phyloP scores from a whole-genome alignment of 1,284 basidiomycete species.

The Lignosus rhinocerotis region DNA sequence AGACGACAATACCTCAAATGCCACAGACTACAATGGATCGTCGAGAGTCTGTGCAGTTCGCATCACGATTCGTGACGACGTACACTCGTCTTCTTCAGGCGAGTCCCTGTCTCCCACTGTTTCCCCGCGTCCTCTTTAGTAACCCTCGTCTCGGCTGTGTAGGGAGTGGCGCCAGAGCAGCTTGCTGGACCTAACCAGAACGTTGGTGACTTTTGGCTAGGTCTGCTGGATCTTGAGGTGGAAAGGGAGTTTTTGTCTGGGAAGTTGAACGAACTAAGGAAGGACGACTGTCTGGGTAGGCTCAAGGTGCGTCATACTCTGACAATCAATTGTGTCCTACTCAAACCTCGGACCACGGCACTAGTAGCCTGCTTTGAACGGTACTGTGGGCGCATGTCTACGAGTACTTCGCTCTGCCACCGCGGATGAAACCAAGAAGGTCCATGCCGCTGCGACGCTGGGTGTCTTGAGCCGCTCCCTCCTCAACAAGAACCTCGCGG shows the following conservation, averaged over 20 bases:
- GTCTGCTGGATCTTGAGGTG: conserved; percentile 50
- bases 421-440: conserved; percentile 40
- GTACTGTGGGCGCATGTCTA: conserved; percentile 48
- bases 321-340: not conserved
- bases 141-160: not conserved
- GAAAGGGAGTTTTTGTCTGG: conserved; percentile 45
- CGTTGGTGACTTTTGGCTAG: conserved; percentile 43
- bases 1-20: too few species aligned
- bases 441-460: conserved; percentile 51
- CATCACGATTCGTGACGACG: conserved; percentile 43
- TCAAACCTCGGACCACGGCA: conserved; percentile 10
- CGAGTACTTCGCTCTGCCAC: conserved; percentile 36
- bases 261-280: conserved; percentile 32
- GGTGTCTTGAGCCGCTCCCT: conserved; percentile 45
- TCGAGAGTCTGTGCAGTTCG: conserved; percentile 25
- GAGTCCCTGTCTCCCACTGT: not conserved
- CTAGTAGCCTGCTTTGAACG: conserved; percentile 54
- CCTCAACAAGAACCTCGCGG: conserved; percentile 55
- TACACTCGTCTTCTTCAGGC: conserved; percentile 46
- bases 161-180: conserved; percentile 42
- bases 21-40: conserved; percentile 10
- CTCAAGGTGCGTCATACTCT: conserved; percentile 31
- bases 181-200: conserved; percentile 34
- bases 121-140: not conserved
- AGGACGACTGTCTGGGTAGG: conserved; percentile 33